Evolutionary conservation across 176 grass and related monocot species (phyloP), one percentile per base, ranked within the genome.

Genomic region (Olyra latifolia): DNA sequence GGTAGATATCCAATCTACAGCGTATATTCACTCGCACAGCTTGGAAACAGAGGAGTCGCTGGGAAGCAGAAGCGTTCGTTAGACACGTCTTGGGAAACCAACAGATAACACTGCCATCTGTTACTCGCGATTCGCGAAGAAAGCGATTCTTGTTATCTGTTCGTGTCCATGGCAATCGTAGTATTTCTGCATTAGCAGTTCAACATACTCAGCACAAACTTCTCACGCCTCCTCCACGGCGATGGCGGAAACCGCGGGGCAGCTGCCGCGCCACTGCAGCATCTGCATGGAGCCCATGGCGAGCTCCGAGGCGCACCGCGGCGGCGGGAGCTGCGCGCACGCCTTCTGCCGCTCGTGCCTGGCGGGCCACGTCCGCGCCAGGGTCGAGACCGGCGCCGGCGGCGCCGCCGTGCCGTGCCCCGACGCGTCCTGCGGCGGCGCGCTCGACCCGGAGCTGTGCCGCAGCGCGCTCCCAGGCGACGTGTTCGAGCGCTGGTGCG

Each of bases 201-300:
- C 19, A 39, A 59, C 4, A 24, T 32, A 7, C 40, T 61, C 20
- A 29, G n/a, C 9, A n/a, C n/a, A 23, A 8, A 28, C 46, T 35
- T 52, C 27, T 23, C 32, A 5, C 5, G 22, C 39, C 40, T 6
- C 35, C 77, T 28, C 46, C 46, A 67, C 32, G 32, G 62, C 41
- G 60, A 83, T 88, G 86, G 68, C 68, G 40, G 73, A 19, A 47
- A 24, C 63, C 53, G 54, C 6, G 1, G 46, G 23, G 24, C 19
- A 2, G 32, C 15, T 8, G 24, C 46, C 8, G 43, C 71, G 57
- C 12, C 52, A 59, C 13, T 96, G 93, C 79, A 49, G 74, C 81
- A 96, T 96, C 68, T 96, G 93, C 85, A 90, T 93, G 85, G 93
- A 93, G 32, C 57, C 64, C 22, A 79, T 79, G 62, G 43, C 68